A percentile compares a stretch with the other conserved stretches of the same genome.
phyloP scores from a whole-genome alignment of 2,329 filamentous ascomycete species.

The Colletotrichum sp. region DNA sequence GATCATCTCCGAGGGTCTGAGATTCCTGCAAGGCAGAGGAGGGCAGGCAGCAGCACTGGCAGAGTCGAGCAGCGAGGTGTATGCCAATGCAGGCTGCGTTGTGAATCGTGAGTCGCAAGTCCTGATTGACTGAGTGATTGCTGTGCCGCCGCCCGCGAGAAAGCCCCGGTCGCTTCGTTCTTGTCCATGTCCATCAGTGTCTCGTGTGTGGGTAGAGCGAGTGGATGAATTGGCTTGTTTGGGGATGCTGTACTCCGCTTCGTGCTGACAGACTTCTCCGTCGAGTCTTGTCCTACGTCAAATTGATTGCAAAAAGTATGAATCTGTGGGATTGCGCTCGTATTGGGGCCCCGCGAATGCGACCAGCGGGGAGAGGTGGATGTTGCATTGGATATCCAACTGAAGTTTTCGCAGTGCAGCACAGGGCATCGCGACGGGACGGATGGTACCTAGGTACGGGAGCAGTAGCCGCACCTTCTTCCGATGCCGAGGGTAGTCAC shows the following conservation, averaged over 20 bases:
- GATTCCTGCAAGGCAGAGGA: neutral
- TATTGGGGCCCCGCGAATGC: neutral
- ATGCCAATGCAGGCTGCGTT: neutral
- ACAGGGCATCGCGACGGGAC: neutral
- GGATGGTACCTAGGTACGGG: neutral
- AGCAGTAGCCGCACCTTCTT: neutral
- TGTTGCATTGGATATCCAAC: neutral
- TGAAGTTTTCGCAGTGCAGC: neutral
- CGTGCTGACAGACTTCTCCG: neutral
- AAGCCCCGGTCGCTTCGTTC: neutral
- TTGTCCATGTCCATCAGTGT: neutral
- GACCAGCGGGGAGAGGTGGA: neutral
- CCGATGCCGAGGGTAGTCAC: neutral
- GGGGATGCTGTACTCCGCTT: neutral
- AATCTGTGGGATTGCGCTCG: neutral
- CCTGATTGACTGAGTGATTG: neutral
- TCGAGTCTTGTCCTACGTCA: constrained; percentile 6
- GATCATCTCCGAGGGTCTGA: neutral
- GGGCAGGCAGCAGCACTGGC: neutral
- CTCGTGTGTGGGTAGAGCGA: neutral
- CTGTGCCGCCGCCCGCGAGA: neutral
- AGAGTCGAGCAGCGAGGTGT: neutral
- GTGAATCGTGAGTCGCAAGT: neutral
- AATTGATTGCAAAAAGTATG: neutral
- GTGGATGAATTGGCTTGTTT: neutral